These are phyloP conservation scores for Phyllosticta paracitricarpa DNA, from an alignment of 2,329 filamentous ascomycete species.

Conservation along the genomic window DNA sequence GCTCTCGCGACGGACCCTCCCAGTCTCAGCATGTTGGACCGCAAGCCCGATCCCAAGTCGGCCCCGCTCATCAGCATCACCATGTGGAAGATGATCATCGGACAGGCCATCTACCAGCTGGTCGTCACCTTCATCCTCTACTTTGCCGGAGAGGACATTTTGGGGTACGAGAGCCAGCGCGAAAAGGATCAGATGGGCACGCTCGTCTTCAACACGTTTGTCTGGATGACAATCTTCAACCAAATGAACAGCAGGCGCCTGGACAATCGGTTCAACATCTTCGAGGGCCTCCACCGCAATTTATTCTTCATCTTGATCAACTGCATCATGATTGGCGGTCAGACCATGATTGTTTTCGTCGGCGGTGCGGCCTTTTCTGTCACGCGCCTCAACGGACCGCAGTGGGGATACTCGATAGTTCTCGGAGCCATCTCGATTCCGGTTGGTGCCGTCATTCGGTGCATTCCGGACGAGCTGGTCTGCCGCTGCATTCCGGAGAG, in stretches of 20 bases:
- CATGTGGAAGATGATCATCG: constrained; percentile 61
- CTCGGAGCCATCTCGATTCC: constrained; percentile 79
- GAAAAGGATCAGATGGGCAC: constrained; percentile 52
- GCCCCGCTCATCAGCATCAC: constrained; percentile 74
- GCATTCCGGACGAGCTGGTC: constrained; percentile 66
- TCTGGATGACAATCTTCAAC: constrained; percentile 99
- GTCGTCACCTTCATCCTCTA: constrained; percentile 61
- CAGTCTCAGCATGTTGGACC: constrained; percentile 66
- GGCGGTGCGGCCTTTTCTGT: constrained; percentile 76
- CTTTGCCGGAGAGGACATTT: constrained; percentile 56
- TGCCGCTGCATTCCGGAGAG: constrained; percentile 31
- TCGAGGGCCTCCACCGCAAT: constrained; percentile 77
- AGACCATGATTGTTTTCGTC: constrained; percentile 81
- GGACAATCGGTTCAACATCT: constrained; percentile 92
- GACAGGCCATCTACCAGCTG: constrained; percentile 70
- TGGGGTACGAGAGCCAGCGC: constrained; percentile 44
- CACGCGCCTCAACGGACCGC: constrained; percentile 53
- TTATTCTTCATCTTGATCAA: constrained; percentile 85
- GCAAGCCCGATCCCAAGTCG: constrained; percentile 74
- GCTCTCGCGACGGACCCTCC: constrained; percentile 81
- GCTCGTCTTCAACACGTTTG: constrained; percentile 94
- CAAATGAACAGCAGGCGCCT: constrained; percentile 93
- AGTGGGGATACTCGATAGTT: constrained; percentile 83
- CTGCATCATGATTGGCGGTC: constrained; percentile 75
- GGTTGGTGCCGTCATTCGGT: constrained; percentile 68